Base-by-base conservation (phyloP, 352 stramenopile species). In the Globisporangium emineosum region DNA sequence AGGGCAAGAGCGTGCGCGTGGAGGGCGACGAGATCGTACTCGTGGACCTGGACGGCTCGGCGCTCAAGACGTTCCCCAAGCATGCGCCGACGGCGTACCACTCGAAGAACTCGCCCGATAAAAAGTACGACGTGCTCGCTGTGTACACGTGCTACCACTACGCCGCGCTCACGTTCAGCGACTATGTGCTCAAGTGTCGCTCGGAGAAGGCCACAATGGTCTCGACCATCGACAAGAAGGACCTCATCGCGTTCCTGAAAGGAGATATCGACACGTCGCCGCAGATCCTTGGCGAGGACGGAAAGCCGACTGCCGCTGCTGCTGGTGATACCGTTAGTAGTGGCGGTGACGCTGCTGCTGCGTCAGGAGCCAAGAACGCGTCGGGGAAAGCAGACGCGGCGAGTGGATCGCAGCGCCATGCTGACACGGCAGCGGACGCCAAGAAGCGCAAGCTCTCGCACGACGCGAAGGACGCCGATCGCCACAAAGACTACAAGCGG, bases 141-240 rank as follows among this genome's bases (percentile, higher is more conserved):
- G 84, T 94, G 23, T 86, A 72, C 69, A 92, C 83, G 63, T 96
- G 87, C 73, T 91, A 84, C 74, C 80, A 88, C 69, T 76, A 93
- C 70, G 79, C 78, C 10, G 64, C 64, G 27, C 69, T 96, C 45
- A 79, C 71, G 52, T 96, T 96, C 61, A 82, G 83, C 43, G 87
- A 94, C 64, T 96, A 96, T 53, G 83, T 96, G 32, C 79, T 85
- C n/a, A 89, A 92, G 67, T 94, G 85, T 57, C 80, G 87, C 29
- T 65, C 78, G 6, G 83, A 90, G 25, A 91, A 92, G 65, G 85
- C 83, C 5, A 81, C 74, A 27, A 91, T 92, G 76, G 78, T 96
- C 12, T 94, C 87, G 17, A 90, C 87, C 0, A 84, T 96, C 27
- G 87, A 96, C 67, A 96, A 96, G 74, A 91, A 93, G 52, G 87